Percentiles rank a stretch among this genome's conserved stretches.
These are phyloP conservation scores for Wickerhamiella nectarea DNA, from an alignment of 805 yeast species.

Conservation along the genomic window DNA sequence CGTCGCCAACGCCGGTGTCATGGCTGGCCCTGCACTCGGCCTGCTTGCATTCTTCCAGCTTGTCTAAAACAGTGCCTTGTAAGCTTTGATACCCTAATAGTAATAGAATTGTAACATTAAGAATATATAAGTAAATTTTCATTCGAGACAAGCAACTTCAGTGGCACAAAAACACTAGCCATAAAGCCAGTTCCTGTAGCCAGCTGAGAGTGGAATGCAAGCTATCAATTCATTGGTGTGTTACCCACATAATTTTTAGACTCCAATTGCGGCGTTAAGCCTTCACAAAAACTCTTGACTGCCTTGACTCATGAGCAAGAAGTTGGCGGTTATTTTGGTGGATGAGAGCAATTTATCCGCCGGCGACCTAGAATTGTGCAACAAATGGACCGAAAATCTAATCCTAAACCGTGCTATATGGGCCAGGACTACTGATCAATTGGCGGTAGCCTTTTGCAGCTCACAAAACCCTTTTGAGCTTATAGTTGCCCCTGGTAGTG, in stretches of 20 bases:
- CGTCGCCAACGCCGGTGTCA: background rate
- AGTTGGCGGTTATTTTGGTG: background rate
- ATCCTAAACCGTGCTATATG: slow-evolving; percentile 3
- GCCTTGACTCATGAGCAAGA: slow-evolving; percentile 3
- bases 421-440: slow-evolving; percentile 11
- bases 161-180: too few species aligned
- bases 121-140: too few species aligned
- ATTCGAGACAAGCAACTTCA: too few species aligned
- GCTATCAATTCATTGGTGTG: too few species aligned
- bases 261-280: too few species aligned
- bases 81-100: background rate
- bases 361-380: background rate
- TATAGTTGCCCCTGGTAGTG: background rate
- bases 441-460: slow-evolving; percentile 8
- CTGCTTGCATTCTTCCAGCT: background rate
- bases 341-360: background rate
- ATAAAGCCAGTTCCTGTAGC: too few species aligned
- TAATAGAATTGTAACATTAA: background rate
- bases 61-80: background rate
- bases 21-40: background rate
- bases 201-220: too few species aligned
- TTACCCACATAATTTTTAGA: too few species aligned
- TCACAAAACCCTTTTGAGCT: background rate
- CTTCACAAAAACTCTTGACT: too few species aligned
- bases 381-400: slow-evolving; percentile 7